Conservation (phyloP, 441 rosid genomes). For the Euphorbia schlechtendalii region DNA sequence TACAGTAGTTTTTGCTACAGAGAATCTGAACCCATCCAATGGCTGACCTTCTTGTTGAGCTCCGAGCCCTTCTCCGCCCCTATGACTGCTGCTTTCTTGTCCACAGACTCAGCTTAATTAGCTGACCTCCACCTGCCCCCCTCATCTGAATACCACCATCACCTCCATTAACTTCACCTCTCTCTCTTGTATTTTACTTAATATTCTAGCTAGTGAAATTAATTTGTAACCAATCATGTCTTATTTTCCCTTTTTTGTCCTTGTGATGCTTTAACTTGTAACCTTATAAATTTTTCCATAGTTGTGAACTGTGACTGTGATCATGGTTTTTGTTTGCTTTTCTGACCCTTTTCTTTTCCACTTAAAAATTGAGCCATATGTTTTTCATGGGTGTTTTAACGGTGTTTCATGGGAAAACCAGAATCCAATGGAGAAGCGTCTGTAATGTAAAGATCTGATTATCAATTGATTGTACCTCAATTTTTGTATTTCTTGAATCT, state of each 20-base stretch:
- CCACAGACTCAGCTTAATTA: too few relatives aligned
- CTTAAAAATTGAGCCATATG: not conserved
- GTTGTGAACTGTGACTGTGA: not conserved
- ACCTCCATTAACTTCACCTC: slow-evolving; percentile 16
- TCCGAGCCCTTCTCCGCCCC: slow-evolving; percentile 26
- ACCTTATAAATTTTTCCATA: not conserved
- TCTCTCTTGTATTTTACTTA: not conserved
- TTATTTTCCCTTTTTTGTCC: too few relatives aligned
- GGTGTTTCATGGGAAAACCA: not conserved
- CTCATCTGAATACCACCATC: too few relatives aligned
- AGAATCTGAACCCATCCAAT: slow-evolving; percentile 19
- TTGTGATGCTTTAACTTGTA: not conserved
- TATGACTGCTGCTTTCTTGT: not conserved
- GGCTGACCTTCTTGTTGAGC: slow-evolving; percentile 31
- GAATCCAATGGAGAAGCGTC: slow-evolving; percentile 15
- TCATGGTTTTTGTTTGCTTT: not conserved
- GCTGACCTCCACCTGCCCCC: too few relatives aligned
- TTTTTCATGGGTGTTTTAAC: not conserved
- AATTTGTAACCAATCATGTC: not conserved
- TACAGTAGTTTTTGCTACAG: not conserved
- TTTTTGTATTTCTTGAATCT: too few relatives aligned
- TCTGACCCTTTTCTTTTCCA: not conserved
- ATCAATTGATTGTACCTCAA: too few relatives aligned
- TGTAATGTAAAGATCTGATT: too few relatives aligned
- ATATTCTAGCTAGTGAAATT: not conserved